Percentiles rank a stretch among this genome's conserved stretches.
phyloP scores from a whole-genome alignment of 805 yeast species.

The Grigorovia jiainica region DNA sequence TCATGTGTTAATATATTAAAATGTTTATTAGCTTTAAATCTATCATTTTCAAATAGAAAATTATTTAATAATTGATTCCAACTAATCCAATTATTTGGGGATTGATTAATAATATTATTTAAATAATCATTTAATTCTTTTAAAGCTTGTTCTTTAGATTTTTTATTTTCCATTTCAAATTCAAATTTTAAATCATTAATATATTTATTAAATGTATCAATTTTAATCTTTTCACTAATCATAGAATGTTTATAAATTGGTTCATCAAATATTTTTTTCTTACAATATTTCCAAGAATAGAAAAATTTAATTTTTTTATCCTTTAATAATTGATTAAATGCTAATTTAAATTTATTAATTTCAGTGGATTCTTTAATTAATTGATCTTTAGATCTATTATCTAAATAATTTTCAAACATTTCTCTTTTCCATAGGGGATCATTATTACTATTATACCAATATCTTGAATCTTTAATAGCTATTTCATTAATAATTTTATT shows the following conservation, averaged over 20 bases:
- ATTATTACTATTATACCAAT: constrained; percentile 45
- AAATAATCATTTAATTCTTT: constrained; percentile 45
- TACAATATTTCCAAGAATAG: constrained; percentile 57
- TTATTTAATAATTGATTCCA: constrained; percentile 19
- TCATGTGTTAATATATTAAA: constrained; percentile 41
- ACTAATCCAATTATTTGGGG: constrained; percentile 6
- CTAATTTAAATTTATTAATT: constrained; percentile 44
- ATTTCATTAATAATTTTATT: constrained; percentile 45
- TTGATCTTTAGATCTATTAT: constrained; percentile 41
- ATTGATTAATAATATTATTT: constrained; percentile 6
- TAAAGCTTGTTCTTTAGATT: constrained; percentile 39
- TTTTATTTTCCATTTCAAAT: constrained; percentile 17
- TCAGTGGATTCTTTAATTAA: constrained; percentile 43
- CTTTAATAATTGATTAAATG: constrained; percentile 41
- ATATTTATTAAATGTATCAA: constrained; percentile 44
- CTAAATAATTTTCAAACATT: constrained; percentile 56
- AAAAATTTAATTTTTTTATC: constrained; percentile 39
- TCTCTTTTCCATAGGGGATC: constrained; percentile 53
- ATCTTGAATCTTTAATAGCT: constrained; percentile 50
- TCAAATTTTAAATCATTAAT: constrained; percentile 31
- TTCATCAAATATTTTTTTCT: constrained; percentile 48
- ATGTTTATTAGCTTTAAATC: constrained; percentile 53
- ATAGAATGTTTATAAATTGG: constrained; percentile 55
- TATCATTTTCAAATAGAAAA: constrained; percentile 32
- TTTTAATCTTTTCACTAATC: constrained; percentile 48